These are phyloP conservation scores for Oryza brachyantha DNA, from an alignment of 176 grass and related monocot species.

Conservation along the genomic window DNA sequence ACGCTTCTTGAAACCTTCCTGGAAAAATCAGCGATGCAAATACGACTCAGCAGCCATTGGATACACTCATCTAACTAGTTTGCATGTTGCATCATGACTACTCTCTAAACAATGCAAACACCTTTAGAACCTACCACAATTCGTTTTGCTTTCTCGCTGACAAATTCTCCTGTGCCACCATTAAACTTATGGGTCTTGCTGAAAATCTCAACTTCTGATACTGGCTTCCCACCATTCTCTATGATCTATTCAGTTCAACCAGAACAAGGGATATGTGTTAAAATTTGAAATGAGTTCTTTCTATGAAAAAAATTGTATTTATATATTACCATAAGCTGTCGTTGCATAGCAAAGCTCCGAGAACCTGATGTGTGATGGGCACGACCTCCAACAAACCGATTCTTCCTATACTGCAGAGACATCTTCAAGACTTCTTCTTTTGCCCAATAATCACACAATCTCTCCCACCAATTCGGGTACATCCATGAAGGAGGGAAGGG, in stretches of 20 bases:
- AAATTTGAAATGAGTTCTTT: constrained; percentile 10
- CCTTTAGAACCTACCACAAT: constrained; percentile 26
- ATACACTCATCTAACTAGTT: not conserved
- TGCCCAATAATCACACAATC: constrained; percentile 40
- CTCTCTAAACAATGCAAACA: not conserved
- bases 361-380: constrained; percentile 43
- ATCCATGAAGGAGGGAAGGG: constrained; percentile 40
- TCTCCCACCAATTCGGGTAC: constrained; percentile 34
- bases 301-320: not conserved
- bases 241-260: constrained; percentile 33
- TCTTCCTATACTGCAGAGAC: constrained; percentile 31
- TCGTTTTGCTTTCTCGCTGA: constrained; percentile 36
- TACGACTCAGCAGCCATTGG: not conserved
- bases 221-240: constrained; percentile 35
- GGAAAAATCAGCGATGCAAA: constrained; percentile 27
- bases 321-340: constrained; percentile 35
- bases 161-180: constrained; percentile 27
- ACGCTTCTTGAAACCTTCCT: constrained; percentile 38
- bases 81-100: not conserved
- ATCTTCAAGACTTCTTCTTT: constrained; percentile 33
- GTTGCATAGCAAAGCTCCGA: constrained; percentile 37
- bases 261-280: not conserved
- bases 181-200: constrained; percentile 43
- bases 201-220: constrained; percentile 40
- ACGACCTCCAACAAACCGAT: constrained; percentile 20